Conservation (phyloP, 2,329 filamentous ascomycete genomes). For the Pestalotiopsis sp. region DNA sequence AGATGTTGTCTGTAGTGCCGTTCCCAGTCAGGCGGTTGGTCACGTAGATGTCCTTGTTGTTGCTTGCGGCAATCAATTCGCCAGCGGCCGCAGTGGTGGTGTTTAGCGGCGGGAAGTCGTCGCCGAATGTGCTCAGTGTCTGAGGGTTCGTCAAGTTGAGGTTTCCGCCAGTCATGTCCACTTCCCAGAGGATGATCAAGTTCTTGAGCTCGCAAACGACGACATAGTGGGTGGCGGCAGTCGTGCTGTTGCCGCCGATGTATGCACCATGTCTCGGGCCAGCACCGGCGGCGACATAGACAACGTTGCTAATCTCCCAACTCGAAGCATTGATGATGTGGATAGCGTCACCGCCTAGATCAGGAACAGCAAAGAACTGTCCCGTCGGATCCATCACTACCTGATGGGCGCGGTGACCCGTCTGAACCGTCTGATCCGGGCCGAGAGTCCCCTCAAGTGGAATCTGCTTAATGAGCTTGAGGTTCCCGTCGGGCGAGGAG, state of each 20-base stretch:
- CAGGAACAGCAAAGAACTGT: conserved; percentile 50
- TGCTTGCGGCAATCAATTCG: conserved; percentile 44
- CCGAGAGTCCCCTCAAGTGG: conserved; percentile 35
- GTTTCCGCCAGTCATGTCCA: conserved; percentile 38
- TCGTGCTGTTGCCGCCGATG: conserved; percentile 32
- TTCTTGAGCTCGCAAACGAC: conserved; percentile 50
- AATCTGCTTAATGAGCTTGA: conserved; percentile 42
- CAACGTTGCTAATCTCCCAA: conserved; percentile 39
- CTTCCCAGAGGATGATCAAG: conserved; percentile 43
- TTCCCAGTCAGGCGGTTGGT: conserved; percentile 53
- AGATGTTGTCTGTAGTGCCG: conserved; percentile 46
- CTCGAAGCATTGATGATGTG: conserved; percentile 46
- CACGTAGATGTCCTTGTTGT: conserved; percentile 50
- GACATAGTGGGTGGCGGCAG: conserved; percentile 45
- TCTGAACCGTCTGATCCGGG: conserved; percentile 25
- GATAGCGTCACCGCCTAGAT: conserved; percentile 53
- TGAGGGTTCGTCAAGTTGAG: conserved; percentile 40
- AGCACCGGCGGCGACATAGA: conserved; percentile 38
- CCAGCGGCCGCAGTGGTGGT: conserved; percentile 43
- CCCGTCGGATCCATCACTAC: conserved; percentile 50
- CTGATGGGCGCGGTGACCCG: conserved; percentile 46
- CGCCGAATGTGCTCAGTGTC: conserved; percentile 43
- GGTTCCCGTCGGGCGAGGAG: conserved; percentile 31
- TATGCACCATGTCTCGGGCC: conserved; percentile 56
- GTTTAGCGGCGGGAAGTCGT: conserved; percentile 35